Base-by-base conservation (phyloP, 495 filamentous ascomycete species). In the Lasiosphaeria hispida region DNA sequence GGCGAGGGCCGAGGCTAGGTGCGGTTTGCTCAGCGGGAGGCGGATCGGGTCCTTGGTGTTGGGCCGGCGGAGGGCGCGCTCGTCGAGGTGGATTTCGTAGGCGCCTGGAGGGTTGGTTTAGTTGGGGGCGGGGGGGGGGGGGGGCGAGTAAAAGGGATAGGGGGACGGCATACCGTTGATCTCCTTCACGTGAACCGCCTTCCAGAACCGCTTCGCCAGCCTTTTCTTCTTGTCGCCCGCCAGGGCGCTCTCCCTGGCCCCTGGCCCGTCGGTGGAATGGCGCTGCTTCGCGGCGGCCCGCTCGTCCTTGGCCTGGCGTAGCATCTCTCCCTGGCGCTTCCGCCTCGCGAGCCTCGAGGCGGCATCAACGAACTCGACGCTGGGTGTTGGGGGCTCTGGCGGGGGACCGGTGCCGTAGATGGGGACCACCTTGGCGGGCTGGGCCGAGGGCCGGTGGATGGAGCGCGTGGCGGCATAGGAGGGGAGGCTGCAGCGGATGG, bases 1-100 rank as follows among this genome's bases (percentile, higher is more conserved):
- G 0, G 93, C 94, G 47, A 98, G 83, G 30, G 89, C 87, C 23
- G 83, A 77, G n/a, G 95, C 94, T 11, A 98, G 86, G 55, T 90
- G 82, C 10, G 86, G 85, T 68, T 97, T 97, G 48, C 77, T 77
- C 0, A 72, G 65, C 0, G 94, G 93, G 34, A 97, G 65, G 2
- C 80, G 78, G 61, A 98, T 81, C 53, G 88, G 76, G 13, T 80
- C 70, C 44, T 80, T 90, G 0, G 77, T 77, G 17, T 80, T 76
- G 0, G 91, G 93, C 14, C 80, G 85, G 61, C 92, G 86, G 50
- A 98, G 83, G 11, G 92, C 85, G 18, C 91, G 83, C 36, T 76
- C 74, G 74, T 97, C 94, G 51, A 98, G 87, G 45, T 88, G 77
- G 59, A 97, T 80, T 60, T 89, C 83, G 43, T 86, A 79, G 36